Evolutionary conservation across 306 rosid species (phyloP), one percentile per base, ranked within the genome.

Genomic region (Cicer cuneatum): DNA sequence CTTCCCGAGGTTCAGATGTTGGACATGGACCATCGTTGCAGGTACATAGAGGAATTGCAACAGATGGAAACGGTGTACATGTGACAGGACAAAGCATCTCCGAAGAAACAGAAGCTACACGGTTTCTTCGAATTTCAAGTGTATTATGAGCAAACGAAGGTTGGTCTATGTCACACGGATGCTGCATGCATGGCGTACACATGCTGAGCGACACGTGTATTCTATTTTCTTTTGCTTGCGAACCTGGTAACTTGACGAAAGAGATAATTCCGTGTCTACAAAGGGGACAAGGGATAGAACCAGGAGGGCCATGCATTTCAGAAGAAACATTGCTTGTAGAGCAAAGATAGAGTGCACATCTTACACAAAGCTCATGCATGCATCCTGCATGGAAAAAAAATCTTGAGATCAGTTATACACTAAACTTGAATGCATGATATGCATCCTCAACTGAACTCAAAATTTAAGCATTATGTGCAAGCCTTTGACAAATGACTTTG

Each of bases 291-390:
- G 98, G 97, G 80, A 95, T 86, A 61, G 96, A 95, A 52, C 98
- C 98, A 24, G 92, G 85, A 56, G 92, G 89, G 40, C 89, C 89
- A 29, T 33, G 74, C 46, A 15, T 72, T 83, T 87, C 96, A 7
- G 90, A 82, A 66, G 90, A 82, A 71, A 86, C 80, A 78, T 84
- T 90, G 87, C 85, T 82, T 14, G 98, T 89, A 13, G 97, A 90
- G 85, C 99, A 95, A 71, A 95, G 96, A 84, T 90, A 92, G 71
- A 95, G 97, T 3, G 98, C 97, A 24, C 99, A 94, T 81, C 88
- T 87, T 37, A 90, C 92, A 72, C 99, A 95, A 59, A 95, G 99
- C 78, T 85, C 93, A 39, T 95, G 99, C 53, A 86, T 80, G 62
- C 99, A 95, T 78, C 99, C 99, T 95, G 83, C 78, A 81, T 54